Evolutionary conservation across 176 grass and related monocot species (phyloP).

Genomic region (Ensete glaucum): DNA sequence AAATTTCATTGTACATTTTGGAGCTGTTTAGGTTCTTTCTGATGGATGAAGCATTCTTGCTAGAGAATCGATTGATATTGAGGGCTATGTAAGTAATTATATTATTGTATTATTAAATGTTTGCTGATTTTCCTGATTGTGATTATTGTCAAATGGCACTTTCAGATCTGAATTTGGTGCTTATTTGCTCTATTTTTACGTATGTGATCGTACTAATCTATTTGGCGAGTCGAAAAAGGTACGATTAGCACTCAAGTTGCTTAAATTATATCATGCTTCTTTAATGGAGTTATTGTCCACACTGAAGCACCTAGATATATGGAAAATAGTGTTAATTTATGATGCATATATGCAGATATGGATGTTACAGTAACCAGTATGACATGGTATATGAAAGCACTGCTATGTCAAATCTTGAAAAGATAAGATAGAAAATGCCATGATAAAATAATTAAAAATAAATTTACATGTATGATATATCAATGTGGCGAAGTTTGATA

Average conservation of each 20-base stretch:
- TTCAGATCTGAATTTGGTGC: conserved; percentile 93
- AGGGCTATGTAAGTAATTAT: conserved; percentile 63
- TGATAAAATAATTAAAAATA: background rate
- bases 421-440: background rate
- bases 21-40: conserved; percentile 55
- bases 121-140: background rate
- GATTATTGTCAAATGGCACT: conserved; percentile 23
- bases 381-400: background rate
- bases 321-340: background rate
- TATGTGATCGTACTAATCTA: conserved; percentile 84
- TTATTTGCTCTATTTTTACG: conserved; percentile 77
- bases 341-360: background rate
- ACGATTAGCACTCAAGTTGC: conserved; percentile 10
- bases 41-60: conserved; percentile 63
- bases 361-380: background rate
- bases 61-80: conserved; percentile 70
- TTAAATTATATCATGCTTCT: background rate
- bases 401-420: background rate
- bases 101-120: conserved; percentile 7
- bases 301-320: background rate
- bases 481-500: background rate
- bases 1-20: conserved; percentile 22
- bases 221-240: conserved; percentile 92
- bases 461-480: background rate
- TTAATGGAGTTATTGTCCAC: background rate